Conservation (phyloP, 139 green algal genomes). For the Monoraphidium neglectum region DNA sequence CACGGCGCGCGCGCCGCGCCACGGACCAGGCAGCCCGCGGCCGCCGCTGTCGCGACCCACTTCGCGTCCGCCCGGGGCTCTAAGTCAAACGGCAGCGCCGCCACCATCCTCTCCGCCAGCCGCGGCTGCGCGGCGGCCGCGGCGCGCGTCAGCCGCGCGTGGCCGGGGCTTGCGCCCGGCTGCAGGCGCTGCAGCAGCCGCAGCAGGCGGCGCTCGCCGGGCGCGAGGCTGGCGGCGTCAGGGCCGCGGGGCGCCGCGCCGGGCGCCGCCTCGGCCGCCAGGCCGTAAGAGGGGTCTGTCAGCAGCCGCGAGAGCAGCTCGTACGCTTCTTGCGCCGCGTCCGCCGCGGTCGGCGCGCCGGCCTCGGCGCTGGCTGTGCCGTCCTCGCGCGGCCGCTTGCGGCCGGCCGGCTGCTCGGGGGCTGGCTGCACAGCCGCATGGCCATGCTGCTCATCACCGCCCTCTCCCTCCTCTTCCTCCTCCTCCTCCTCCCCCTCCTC, state of each 20-base stretch:
- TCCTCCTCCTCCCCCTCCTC: background rate
- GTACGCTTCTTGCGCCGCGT: slow-evolving; percentile 34
- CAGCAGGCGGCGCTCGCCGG: slow-evolving; percentile 30
- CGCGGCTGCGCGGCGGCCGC: slow-evolving; percentile 28
- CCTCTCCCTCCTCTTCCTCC: background rate
- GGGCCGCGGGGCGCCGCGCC: background rate
- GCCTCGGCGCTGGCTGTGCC: background rate
- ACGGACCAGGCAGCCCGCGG: background rate
- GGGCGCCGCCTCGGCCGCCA: slow-evolving; percentile 17
- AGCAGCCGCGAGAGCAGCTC: slow-evolving; percentile 45
- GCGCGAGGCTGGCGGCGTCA: too few species aligned
- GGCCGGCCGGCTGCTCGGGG: background rate
- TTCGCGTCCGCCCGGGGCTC: slow-evolving; percentile 42
- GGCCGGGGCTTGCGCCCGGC: slow-evolving; percentile 18
- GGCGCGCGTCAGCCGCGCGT: slow-evolving; percentile 45
- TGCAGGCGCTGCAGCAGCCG: slow-evolving; percentile 45
- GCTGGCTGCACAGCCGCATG: too few species aligned
- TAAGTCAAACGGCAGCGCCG: slow-evolving; percentile 52
- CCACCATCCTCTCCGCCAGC: slow-evolving; percentile 55
- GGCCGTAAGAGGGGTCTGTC: slow-evolving; percentile 54
- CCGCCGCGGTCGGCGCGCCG: background rate
- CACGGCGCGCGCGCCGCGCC: slow-evolving; percentile 6
- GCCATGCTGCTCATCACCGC: background rate
- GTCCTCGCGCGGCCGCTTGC: background rate
- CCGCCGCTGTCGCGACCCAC: slow-evolving; percentile 1